Percentiles rank a stretch among this genome's conserved stretches.
Evolutionary conservation across 441 rosid genomes (phyloP).

Genomic region (Manihot esculenta): DNA sequence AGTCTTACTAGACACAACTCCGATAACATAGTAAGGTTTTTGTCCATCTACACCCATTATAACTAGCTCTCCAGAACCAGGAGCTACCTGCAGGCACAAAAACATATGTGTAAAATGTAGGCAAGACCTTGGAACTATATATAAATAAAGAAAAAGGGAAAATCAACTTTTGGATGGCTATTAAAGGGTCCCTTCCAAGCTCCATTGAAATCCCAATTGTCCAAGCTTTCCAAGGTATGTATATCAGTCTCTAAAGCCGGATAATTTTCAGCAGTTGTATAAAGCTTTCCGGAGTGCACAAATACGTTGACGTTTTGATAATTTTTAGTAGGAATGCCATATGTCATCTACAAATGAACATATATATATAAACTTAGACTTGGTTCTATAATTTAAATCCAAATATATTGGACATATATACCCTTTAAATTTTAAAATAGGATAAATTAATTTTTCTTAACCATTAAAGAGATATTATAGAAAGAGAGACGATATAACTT

Average conservation of each 20-base stretch:
- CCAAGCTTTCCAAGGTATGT: slow-evolving; percentile 19
- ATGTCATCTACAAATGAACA: slow-evolving; percentile 49
- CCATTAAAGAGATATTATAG: too few relatives aligned
- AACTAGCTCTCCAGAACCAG: slow-evolving; percentile 31
- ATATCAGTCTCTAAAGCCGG: slow-evolving; percentile 41
- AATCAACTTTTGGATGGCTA: slow-evolving; percentile 46
- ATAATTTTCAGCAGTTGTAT: slow-evolving; percentile 37
- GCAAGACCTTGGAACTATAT: too few relatives aligned
- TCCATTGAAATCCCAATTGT: slow-evolving; percentile 30
- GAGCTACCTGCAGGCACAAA: slow-evolving; percentile 41
- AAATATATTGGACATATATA: too few relatives aligned
- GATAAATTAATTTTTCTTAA: too few relatives aligned
- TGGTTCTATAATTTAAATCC: too few relatives aligned
- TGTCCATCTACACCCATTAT: slow-evolving; percentile 24
- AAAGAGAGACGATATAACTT: too few relatives aligned
- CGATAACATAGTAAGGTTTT: slow-evolving; percentile 31
- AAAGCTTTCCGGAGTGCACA: slow-evolving; percentile 44
- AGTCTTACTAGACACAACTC: too few relatives aligned
- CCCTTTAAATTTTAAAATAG: too few relatives aligned
- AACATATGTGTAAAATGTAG: too few relatives aligned
- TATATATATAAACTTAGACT: too few relatives aligned
- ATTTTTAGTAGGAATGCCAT: slow-evolving; percentile 32
- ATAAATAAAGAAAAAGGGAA: too few relatives aligned
- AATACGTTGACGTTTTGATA: slow-evolving; percentile 40
- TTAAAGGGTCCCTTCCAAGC: slow-evolving; percentile 35